Evolutionary conservation across 306 rosid species (phyloP).

Genomic region (Medicago lupulina): DNA sequence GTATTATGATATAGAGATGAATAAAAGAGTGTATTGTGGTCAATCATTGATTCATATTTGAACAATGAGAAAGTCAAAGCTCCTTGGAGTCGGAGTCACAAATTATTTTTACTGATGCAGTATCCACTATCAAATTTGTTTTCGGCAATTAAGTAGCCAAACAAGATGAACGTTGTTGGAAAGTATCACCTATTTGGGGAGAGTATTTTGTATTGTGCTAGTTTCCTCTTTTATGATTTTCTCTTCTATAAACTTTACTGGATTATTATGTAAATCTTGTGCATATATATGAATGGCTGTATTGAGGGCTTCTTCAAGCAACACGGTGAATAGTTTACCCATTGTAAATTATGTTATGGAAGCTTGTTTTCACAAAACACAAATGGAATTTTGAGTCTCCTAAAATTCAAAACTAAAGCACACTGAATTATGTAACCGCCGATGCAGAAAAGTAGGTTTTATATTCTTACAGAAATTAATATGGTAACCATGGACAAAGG

Average conservation of each 20-base stretch:
- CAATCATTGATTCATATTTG: slow-evolving; percentile 23
- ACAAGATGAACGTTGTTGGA: slow-evolving; percentile 6
- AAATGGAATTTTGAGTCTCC: too few relatives aligned
- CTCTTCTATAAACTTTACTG: neutral
- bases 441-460: slow-evolving; percentile 18
- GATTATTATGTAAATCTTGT: neutral
- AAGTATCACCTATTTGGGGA: slow-evolving; percentile 10
- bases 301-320: neutral
- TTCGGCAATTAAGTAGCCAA: too few relatives aligned
- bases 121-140: too few relatives aligned
- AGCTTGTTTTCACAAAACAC: too few relatives aligned
- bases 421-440: slow-evolving; percentile 17
- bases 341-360: neutral
- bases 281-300: neutral
- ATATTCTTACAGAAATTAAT: slow-evolving; percentile 26
- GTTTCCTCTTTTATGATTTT: neutral
- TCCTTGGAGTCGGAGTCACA: slow-evolving; percentile 11
- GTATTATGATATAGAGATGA: neutral
- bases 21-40: slow-evolving; percentile 9
- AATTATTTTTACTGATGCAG: neutral
- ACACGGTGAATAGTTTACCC: neutral
- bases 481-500: slow-evolving; percentile 25
- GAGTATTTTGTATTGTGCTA: neutral
- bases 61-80: slow-evolving; percentile 13
- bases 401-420: neutral